Percentiles rank a stretch among this genome's conserved stretches.
These are phyloP conservation scores for Verticillium klebahnii DNA, from an alignment of 2,329 filamentous ascomycete genomes.

Conservation along the genomic window DNA sequence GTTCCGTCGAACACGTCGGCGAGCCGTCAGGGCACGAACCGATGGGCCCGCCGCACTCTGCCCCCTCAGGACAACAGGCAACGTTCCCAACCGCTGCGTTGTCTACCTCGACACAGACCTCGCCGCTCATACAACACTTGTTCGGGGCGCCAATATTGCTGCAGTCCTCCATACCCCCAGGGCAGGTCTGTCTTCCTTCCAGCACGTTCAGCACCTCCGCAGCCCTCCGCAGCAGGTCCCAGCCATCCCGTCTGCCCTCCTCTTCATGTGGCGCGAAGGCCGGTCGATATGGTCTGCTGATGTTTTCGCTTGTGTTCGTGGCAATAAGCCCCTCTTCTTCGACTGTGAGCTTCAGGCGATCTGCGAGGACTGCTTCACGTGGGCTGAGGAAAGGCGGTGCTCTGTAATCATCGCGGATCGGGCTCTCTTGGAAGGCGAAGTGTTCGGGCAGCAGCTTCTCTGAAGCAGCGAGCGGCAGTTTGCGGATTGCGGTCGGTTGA, in stretches of 20 bases:
- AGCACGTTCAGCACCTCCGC: slow-evolving; percentile 42
- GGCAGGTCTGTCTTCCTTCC: slow-evolving; percentile 61
- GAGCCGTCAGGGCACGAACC: slow-evolving; percentile 58
- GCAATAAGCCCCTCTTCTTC: slow-evolving; percentile 17
- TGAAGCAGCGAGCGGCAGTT: slow-evolving; percentile 65
- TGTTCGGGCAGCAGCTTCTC: slow-evolving; percentile 73
- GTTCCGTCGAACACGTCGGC: slow-evolving; percentile 56
- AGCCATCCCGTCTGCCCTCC: slow-evolving; percentile 15
- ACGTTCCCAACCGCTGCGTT: slow-evolving; percentile 63
- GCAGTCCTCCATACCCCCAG: slow-evolving; percentile 61
- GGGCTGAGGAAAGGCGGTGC: slow-evolving; percentile 18
- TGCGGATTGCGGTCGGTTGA: slow-evolving; percentile 60
- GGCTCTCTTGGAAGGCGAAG: slow-evolving; percentile 40
- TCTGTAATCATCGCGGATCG: slow-evolving; percentile 9
- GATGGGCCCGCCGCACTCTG: slow-evolving; percentile 59
- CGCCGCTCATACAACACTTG: slow-evolving; percentile 66
- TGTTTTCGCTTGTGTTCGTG: slow-evolving; percentile 7
- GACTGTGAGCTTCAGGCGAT: slow-evolving; percentile 21
- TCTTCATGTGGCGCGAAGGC: slow-evolving; percentile 46
- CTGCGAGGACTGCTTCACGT: slow-evolving; percentile 23
- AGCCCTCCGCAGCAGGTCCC: slow-evolving; percentile 35
- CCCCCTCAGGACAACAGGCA: slow-evolving; percentile 68
- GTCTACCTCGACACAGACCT: slow-evolving; percentile 60
- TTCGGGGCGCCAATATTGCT: slow-evolving; percentile 59
- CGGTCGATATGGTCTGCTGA: slow-evolving; percentile 32